These are phyloP conservation scores for Actinomortierella ambigua DNA, from an alignment of 371 early-diverging fungal genomes.

Conservation along the genomic window DNA sequence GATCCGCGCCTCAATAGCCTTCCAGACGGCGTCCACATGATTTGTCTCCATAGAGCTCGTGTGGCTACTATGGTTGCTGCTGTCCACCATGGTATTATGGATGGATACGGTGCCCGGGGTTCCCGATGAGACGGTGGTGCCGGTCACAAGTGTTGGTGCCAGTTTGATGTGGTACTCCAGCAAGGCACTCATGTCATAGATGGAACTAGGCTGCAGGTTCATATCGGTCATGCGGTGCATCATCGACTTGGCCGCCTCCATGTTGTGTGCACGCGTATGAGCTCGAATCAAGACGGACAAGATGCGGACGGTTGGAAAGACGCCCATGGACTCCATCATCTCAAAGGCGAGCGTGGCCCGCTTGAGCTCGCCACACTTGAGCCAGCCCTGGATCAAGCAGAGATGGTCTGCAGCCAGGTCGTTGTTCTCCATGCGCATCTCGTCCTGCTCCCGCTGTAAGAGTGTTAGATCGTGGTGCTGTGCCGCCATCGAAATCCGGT, in stretches of 20 bases:
- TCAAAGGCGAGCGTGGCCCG: slow-evolving; percentile 44
- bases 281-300: slow-evolving; percentile 40
- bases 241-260: slow-evolving; percentile 38
- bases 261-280: slow-evolving; percentile 26
- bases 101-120: neutral
- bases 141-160: slow-evolving; percentile 4
- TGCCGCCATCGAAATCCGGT: slow-evolving; percentile 22
- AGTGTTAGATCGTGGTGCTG: slow-evolving; percentile 39
- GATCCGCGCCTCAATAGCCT: slow-evolving; percentile 23
- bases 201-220: slow-evolving; percentile 23
- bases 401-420: slow-evolving; percentile 30
- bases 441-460: slow-evolving; percentile 42
- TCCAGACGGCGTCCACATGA: slow-evolving; percentile 32
- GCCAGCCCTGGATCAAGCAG: slow-evolving; percentile 39
- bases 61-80: neutral
- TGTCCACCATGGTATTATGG: neutral
- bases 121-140: neutral
- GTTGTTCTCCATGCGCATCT: slow-evolving; percentile 24
- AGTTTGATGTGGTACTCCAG: slow-evolving; percentile 40
- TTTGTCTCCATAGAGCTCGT: neutral
- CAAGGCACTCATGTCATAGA: slow-evolving; percentile 37
- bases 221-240: slow-evolving; percentile 28
- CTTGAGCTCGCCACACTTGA: slow-evolving; percentile 41
- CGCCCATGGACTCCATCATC: slow-evolving; percentile 24
- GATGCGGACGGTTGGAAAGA: slow-evolving; percentile 14